Evolutionary conservation across 352 stramenopile species (phyloP).

Genomic region (Hyaloperonospora arabidopsidis): DNA sequence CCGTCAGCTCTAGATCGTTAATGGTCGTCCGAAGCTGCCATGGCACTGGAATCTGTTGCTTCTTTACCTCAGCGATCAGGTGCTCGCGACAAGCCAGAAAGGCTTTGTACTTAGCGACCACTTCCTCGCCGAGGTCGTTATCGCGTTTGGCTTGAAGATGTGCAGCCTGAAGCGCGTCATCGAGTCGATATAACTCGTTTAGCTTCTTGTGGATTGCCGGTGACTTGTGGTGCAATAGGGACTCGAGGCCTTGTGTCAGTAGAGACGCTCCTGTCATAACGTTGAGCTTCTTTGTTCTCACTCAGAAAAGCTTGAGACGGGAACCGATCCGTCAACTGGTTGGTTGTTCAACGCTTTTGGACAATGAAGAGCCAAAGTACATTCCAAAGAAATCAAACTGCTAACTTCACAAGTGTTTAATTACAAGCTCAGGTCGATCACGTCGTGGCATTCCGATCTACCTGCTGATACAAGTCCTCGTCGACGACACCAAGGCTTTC

Average conservation of each 20-base stretch:
- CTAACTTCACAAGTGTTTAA: constrained; percentile 17
- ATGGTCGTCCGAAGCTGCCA: constrained; percentile 72
- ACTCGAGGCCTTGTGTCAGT: constrained; percentile 42
- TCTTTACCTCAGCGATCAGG: constrained; percentile 42
- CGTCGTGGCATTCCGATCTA: neutral
- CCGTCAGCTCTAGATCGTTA: constrained; percentile 75
- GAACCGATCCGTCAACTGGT: no score
- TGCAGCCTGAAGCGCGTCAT: constrained; percentile 48
- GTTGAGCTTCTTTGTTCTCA: constrained; percentile 13
- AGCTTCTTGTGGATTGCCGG: constrained; percentile 26
- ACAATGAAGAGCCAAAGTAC: no score
- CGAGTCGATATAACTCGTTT: constrained; percentile 36
- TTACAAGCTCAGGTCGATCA: constrained; percentile 17
- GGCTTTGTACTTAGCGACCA: constrained; percentile 46
- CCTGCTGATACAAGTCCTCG: neutral
- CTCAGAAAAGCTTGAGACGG: no score
- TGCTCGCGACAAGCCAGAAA: constrained; percentile 47
- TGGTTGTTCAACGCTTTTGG: no score
- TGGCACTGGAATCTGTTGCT: constrained; percentile 35
- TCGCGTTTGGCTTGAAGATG: constrained; percentile 50
- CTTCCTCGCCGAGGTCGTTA: constrained; percentile 53
- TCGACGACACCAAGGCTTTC: no score
- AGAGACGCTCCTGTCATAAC: constrained; percentile 24
- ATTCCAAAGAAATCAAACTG: constrained; percentile 13
- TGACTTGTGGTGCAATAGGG: constrained; percentile 25